Evolutionary conservation across 352 stramenopile genomes (phyloP).

Genomic region (Phytopythium montanum): DNA sequence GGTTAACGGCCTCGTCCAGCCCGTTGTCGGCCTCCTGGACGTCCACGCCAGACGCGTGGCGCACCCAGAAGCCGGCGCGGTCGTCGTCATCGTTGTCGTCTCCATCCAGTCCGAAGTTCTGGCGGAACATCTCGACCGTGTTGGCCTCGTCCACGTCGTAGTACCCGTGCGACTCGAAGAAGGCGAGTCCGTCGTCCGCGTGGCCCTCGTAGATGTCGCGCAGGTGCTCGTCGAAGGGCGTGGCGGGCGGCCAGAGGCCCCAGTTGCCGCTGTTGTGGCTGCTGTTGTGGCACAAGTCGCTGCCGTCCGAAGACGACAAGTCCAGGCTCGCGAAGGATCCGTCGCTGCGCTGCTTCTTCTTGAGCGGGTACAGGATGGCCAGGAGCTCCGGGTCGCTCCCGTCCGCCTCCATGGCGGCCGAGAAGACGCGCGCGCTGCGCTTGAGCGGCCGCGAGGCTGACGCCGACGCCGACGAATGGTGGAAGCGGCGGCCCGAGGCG

Average conservation of each 20-base stretch:
- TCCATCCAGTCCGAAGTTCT: slow-evolving; percentile 54
- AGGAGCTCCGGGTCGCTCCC: slow-evolving; percentile 9
- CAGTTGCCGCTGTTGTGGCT: slow-evolving; percentile 5
- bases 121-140: slow-evolving; percentile 74
- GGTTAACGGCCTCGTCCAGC: slow-evolving; percentile 22
- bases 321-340: slow-evolving; percentile 18
- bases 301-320: slow-evolving; percentile 21
- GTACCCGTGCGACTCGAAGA: slow-evolving; percentile 82
- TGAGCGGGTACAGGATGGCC: slow-evolving; percentile 10
- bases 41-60: no score
- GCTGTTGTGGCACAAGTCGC: slow-evolving; percentile 16
- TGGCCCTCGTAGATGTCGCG: slow-evolving; percentile 56
- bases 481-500: neutral
- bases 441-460: no score
- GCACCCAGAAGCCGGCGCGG: slow-evolving; percentile 65
- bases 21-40: slow-evolving; percentile 16
- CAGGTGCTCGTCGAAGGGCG: slow-evolving; percentile 65
- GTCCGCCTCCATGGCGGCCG: slow-evolving; percentile 24
- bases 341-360: slow-evolving; percentile 36
- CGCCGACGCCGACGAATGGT: no score
- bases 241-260: slow-evolving; percentile 14
- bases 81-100: no score
- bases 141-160: slow-evolving; percentile 82
- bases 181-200: slow-evolving; percentile 57
- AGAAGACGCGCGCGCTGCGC: slow-evolving; percentile 25